Evolutionary conservation across 345 rosid species (phyloP).

Genomic region (Populus euphratica): DNA sequence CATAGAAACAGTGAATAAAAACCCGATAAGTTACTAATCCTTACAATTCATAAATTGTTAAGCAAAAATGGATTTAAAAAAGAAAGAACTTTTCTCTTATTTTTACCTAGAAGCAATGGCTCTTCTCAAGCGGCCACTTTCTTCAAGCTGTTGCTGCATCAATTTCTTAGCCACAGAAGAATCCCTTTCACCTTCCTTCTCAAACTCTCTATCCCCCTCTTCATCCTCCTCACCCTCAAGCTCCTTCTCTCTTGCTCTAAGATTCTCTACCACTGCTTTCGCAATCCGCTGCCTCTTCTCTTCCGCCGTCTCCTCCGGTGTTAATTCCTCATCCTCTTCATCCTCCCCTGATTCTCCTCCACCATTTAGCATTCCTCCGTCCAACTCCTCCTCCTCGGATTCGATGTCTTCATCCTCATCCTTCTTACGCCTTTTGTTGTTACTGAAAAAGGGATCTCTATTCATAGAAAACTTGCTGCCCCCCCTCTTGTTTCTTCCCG

Average conservation of each 20-base stretch:
- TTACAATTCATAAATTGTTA: background rate
- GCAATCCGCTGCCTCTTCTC: conserved; percentile 78
- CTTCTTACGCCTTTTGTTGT: conserved; percentile 51
- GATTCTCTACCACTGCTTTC: conserved; percentile 39
- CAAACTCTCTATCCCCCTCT: conserved; percentile 38
- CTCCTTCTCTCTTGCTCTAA: conserved; percentile 36
- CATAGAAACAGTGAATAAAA: background rate
- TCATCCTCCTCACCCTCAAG: conserved; percentile 34
- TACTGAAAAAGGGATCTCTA: conserved; percentile 43
- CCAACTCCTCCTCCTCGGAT: conserved; percentile 31
- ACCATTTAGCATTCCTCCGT: background rate
- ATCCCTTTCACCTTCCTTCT: conserved; percentile 59
- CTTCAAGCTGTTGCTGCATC: conserved; percentile 87
- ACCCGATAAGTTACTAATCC: background rate
- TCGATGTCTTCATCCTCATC: conserved; percentile 53
- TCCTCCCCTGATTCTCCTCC: conserved; percentile 42
- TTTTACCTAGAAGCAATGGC: conserved; percentile 69
- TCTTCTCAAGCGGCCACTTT: conserved; percentile 74
- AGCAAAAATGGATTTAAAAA: background rate
- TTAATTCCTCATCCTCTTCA: conserved; percentile 19
- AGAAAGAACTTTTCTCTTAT: background rate
- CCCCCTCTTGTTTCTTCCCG: conserved; percentile 19
- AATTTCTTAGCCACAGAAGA: conserved; percentile 52
- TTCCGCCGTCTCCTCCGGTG: conserved; percentile 45
- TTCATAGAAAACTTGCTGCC: conserved; percentile 21